Evolutionary conservation across 202 grass and related monocot species (phyloP).

Genomic region (Panicum hallii): DNA sequence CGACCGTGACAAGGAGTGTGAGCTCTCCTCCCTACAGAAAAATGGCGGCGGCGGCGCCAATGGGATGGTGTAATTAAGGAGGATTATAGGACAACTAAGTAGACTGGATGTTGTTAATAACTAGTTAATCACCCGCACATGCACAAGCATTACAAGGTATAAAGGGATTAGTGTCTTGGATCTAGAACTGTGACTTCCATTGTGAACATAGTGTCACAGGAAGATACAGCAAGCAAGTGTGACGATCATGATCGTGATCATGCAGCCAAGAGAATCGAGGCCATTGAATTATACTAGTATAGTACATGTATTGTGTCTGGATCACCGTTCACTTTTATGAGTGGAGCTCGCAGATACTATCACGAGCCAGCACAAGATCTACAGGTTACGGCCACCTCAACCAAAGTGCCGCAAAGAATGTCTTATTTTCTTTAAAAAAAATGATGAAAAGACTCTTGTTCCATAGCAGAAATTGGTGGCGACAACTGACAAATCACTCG

Average conservation of each 20-base stretch:
- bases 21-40: conserved; percentile 20
- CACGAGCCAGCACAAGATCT: background rate
- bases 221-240: background rate
- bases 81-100: background rate
- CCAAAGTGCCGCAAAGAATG: background rate
- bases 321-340: background rate
- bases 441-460: background rate
- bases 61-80: conserved; percentile 20
- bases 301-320: background rate
- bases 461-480: background rate
- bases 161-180: background rate
- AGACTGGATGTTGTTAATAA: background rate
- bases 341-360: background rate
- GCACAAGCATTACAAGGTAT: background rate
- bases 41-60: conserved; percentile 43
- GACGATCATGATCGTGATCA: conserved; percentile 13
- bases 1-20: conserved; percentile 3
- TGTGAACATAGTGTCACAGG: background rate
- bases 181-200: background rate
- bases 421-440: background rate
- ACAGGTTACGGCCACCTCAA: background rate
- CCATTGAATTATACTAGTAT: too few relatives aligned
- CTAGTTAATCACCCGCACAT: background rate
- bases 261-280: background rate
- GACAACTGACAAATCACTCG: background rate